phyloP scores from a whole-genome alignment of 129 eudicot genomes.

The carrot (Daucus carota) region DH1_v3.0 NC_030388.2:405501-406000 shows the following conservation, averaged over 20 bases:
- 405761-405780: slow-evolving; percentile 50
- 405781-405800: slow-evolving; percentile 57
- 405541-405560: slow-evolving; percentile 43
- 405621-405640: slow-evolving; percentile 35
- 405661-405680: slow-evolving; percentile 23
- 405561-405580: slow-evolving; percentile 30
- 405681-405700: slow-evolving; percentile 11
- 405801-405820: slow-evolving; percentile 45
- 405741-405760: slow-evolving; percentile 42
- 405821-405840: slow-evolving; percentile 59
- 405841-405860: slow-evolving; percentile 24
- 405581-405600: slow-evolving; percentile 25
- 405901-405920: not conserved
- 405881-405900: not conserved
- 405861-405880: slow-evolving; percentile 2
- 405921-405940: not conserved
- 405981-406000: not conserved
- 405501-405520: slow-evolving; percentile 44
- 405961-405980: not conserved
- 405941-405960: not conserved
- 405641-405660: slow-evolving; percentile 36
- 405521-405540: slow-evolving; percentile 41
- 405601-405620: slow-evolving; percentile 14
- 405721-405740: slow-evolving; percentile 60
- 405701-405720: slow-evolving; percentile 47